Conservation (phyloP, 441 rosid genomes). For the Erysimum pusillum region DNA sequence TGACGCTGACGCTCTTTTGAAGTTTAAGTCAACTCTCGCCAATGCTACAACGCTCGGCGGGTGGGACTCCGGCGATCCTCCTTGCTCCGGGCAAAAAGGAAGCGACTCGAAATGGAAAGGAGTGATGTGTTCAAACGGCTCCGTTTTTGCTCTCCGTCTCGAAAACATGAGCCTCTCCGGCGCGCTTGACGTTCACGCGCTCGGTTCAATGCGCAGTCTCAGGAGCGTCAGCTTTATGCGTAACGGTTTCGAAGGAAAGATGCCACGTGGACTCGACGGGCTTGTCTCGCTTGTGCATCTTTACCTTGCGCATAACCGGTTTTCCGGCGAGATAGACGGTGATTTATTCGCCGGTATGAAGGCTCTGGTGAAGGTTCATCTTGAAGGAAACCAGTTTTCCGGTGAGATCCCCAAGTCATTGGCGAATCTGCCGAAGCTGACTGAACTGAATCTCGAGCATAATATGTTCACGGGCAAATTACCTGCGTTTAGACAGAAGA, state of each 20-base stretch:
- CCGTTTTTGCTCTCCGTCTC: constrained; percentile 55
- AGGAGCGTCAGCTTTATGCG: constrained; percentile 67
- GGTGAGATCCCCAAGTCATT: constrained; percentile 66
- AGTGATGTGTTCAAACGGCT: constrained; percentile 54
- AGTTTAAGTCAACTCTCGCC: constrained; percentile 61
- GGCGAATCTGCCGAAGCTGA: constrained; percentile 46
- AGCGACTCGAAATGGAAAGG: constrained; percentile 61
- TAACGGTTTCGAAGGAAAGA: constrained; percentile 63
- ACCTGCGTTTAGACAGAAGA: constrained; percentile 56
- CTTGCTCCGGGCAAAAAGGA: constrained; percentile 52
- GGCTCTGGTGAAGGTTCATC: constrained; percentile 54
- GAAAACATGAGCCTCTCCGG: constrained; percentile 72
- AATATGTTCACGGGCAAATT: constrained; percentile 63
- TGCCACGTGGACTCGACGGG: constrained; percentile 57
- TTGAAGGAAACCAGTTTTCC: constrained; percentile 61
- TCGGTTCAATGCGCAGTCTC: constrained; percentile 45
- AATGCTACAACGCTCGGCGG: constrained; percentile 39
- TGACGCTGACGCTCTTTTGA: constrained; percentile 56
- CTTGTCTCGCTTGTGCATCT: constrained; percentile 55
- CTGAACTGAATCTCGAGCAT: constrained; percentile 55
- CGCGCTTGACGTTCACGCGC: constrained; percentile 55
- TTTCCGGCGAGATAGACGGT: constrained; percentile 57
- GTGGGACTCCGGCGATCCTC: constrained; percentile 53
- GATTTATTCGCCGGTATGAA: constrained; percentile 62
- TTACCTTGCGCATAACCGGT: constrained; percentile 63